These are phyloP conservation scores for Petasospora fabianii DNA, from an alignment of 1,139 yeast genomes.

Conservation along the genomic window DNA sequence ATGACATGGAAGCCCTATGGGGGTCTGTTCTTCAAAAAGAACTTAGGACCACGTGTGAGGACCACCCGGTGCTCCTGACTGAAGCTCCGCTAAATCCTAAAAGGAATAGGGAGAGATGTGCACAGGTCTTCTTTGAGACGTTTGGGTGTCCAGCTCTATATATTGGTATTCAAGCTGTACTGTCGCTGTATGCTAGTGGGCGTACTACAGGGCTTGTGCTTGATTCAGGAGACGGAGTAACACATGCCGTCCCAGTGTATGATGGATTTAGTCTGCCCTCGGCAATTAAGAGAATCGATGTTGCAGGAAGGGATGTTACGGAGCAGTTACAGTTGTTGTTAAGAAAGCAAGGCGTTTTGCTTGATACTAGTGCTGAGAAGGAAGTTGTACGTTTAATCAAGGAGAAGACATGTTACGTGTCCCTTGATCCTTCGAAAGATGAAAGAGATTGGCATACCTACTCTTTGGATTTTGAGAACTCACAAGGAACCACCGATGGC, in stretches of 20 bases:
- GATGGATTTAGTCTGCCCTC: conserved; percentile 81
- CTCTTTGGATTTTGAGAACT: conserved; percentile 13
- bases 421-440: conserved; percentile 66
- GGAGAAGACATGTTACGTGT: conserved; percentile 68
- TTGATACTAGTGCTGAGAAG: conserved; percentile 70
- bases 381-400: conserved; percentile 79
- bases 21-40: conserved; percentile 56
- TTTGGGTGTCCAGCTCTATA: conserved; percentile 88
- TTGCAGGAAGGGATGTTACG: conserved; percentile 87
- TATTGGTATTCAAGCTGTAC: conserved; percentile 76
- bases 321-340: conserved; percentile 66
- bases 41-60: conserved; percentile 64
- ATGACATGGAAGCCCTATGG: conserved; percentile 81
- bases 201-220: conserved; percentile 86
- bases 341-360: conserved; percentile 58
- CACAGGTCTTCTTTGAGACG: conserved; percentile 78
- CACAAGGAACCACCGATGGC: conserved; percentile 2
- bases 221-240: conserved; percentile 91
- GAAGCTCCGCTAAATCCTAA: conserved; percentile 87
- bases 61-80: conserved; percentile 84
- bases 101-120: conserved; percentile 64
- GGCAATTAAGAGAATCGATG: conserved; percentile 69
- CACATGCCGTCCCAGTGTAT: conserved; percentile 83
- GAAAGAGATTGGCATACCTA: conserved; percentile 50
- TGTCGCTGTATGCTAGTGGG: conserved; percentile 84